Percentiles rank a stretch among this genome's conserved stretches.
These are phyloP conservation scores for Phaeotremella skinneri DNA, from an alignment of 768 basidiomycete species.

Conservation along the genomic window DNA sequence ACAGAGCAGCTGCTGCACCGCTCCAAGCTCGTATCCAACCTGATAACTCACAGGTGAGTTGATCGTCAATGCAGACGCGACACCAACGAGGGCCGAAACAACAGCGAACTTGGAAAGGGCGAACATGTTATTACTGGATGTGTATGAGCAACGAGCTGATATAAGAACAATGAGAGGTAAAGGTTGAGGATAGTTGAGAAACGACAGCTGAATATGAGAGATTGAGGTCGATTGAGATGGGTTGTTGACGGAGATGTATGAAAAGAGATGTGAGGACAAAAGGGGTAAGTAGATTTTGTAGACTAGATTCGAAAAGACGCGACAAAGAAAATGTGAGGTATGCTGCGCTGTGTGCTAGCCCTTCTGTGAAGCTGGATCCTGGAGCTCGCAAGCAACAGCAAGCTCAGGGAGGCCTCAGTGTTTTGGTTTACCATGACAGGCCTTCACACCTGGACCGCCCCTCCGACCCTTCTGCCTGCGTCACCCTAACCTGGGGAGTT, in stretches of 20 bases:
- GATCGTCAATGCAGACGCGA: conserved; percentile 22
- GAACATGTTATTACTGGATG: conserved; percentile 19
- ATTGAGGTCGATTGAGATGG: no score
- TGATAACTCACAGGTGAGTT: conserved; percentile 32
- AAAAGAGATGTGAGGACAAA: no score
- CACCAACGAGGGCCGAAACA: conserved; percentile 22
- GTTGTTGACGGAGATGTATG: no score
- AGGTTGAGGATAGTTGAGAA: not conserved
- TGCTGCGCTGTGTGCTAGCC: not conserved
- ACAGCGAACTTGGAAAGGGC: conserved; percentile 22
- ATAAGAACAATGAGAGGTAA: not conserved
- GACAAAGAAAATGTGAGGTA: no score
- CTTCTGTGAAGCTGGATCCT: not conserved
- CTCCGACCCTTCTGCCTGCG: no score
- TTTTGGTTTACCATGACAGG: not conserved
- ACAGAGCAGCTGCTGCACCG: not conserved
- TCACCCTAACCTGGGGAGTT: no score
- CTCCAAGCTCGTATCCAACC: no score
- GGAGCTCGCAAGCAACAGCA: no score
- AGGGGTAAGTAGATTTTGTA: no score
- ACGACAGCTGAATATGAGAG: not conserved
- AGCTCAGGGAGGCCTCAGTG: not conserved
- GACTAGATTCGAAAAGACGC: no score
- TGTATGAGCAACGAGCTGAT: not conserved
- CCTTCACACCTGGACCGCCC: not conserved